Percentiles rank a stretch among this genome's conserved stretches.
Evolutionary conservation across 1,284 basidiomycete species (phyloP).

Genomic region (Tremellales sp.): DNA sequence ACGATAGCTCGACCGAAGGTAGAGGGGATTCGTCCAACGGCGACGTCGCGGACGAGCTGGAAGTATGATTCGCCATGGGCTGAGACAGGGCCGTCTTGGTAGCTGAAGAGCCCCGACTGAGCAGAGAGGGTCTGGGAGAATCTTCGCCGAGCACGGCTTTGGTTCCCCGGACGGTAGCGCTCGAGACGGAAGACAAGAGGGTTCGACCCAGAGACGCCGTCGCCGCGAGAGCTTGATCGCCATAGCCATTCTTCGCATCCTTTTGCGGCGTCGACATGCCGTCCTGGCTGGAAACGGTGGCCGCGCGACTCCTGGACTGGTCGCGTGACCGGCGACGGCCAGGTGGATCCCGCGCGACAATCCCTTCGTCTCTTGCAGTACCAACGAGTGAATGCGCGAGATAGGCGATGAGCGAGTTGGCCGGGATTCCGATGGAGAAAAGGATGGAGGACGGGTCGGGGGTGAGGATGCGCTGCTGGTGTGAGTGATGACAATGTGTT

Average conservation of each 20-base stretch:
- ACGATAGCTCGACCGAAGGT: slow-evolving; percentile 72
- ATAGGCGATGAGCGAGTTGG: slow-evolving; percentile 58
- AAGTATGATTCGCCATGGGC: slow-evolving; percentile 3
- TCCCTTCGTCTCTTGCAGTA: slow-evolving; percentile 64
- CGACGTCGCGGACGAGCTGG: slow-evolving; percentile 27
- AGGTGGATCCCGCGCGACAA: slow-evolving; percentile 51
- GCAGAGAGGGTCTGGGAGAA: slow-evolving; percentile 45
- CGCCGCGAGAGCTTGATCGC: slow-evolving; percentile 37
- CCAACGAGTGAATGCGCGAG: slow-evolving; percentile 69
- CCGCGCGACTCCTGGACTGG: slow-evolving; percentile 27
- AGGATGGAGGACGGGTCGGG: slow-evolving; percentile 72
- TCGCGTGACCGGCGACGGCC: slow-evolving; percentile 15
- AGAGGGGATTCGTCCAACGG: slow-evolving; percentile 24
- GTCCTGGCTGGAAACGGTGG: slow-evolving; percentile 48
- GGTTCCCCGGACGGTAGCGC: slow-evolving; percentile 26
- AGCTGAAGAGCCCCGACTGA: slow-evolving; percentile 33
- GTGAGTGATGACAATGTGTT: not conserved
- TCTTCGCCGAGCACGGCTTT: slow-evolving; percentile 42
- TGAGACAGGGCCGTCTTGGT: slow-evolving; percentile 30
- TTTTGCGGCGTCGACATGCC: not conserved
- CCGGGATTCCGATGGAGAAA: slow-evolving; percentile 61
- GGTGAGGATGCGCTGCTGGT: slow-evolving; percentile 67
- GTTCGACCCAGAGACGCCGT: slow-evolving; percentile 35
- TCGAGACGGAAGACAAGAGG: slow-evolving; percentile 32
- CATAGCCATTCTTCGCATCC: slow-evolving; percentile 15